Evolutionary conservation across 306 rosid species (phyloP).

Genomic region (Pachyrhizus erosus): DNA sequence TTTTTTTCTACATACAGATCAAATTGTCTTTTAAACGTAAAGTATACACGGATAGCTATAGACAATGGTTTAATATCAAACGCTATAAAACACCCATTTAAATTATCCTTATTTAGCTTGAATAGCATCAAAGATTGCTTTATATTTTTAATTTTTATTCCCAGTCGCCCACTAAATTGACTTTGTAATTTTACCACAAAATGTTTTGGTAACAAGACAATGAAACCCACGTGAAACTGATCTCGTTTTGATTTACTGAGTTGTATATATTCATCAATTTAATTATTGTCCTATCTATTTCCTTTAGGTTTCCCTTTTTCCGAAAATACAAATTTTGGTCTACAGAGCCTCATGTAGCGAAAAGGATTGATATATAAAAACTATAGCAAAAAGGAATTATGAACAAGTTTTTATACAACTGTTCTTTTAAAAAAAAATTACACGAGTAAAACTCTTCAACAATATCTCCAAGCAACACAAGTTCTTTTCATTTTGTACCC

Average conservation of each 20-base stretch:
- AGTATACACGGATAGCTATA: neutral
- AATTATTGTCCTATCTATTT: conserved; percentile 19
- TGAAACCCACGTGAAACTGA: conserved; percentile 30
- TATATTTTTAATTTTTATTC: neutral
- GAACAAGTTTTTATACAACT: neutral
- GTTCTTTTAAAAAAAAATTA: neutral
- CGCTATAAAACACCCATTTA: neutral
- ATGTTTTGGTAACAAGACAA: neutral
- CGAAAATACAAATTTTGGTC: neutral
- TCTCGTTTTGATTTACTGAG: conserved; percentile 12
- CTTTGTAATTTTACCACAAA: neutral
- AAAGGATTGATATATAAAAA: neutral
- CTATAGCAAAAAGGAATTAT: neutral
- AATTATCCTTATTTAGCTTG: neutral
- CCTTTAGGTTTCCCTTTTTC: neutral
- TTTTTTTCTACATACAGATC: neutral
- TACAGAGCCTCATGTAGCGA: neutral
- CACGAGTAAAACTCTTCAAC: neutral
- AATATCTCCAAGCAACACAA: neutral
- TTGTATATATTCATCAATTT: neutral
- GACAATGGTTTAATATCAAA: neutral
- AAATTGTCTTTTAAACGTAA: neutral
- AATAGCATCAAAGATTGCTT: neutral
- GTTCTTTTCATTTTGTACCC: neutral
- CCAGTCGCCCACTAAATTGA: neutral